Conservation (phyloP, 805 yeast species). For the Yarrowia yakushimensis region DNA sequence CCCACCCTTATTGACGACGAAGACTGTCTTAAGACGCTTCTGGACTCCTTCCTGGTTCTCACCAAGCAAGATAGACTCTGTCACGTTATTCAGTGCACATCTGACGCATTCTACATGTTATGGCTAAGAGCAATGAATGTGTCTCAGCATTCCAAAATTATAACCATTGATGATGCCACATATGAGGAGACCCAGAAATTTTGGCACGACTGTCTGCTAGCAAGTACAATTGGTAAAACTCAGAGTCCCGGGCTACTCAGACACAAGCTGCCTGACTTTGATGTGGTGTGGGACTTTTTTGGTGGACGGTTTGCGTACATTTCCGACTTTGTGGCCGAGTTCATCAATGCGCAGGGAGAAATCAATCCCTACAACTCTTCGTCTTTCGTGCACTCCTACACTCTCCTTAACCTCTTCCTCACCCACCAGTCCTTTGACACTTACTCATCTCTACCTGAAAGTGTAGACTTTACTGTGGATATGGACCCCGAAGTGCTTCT, state of each 20-base stretch:
- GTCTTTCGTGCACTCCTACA: conserved; percentile 21
- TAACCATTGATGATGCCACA: conserved; percentile 29
- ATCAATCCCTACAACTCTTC: conserved; percentile 25
- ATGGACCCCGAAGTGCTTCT: conserved; percentile 18
- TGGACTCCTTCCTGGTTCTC: conserved; percentile 30
- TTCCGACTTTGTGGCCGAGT: conserved; percentile 29
- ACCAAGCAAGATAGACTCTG: conserved; percentile 31
- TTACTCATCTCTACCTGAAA: conserved; percentile 21
- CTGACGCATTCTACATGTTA: conserved; percentile 31
- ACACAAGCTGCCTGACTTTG: conserved; percentile 27
- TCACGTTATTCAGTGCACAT: conserved; percentile 30
- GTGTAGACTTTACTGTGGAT: conserved; percentile 13
- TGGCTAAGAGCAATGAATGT: conserved; percentile 22
- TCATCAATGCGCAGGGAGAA: conserved; percentile 29
- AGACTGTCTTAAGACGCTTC: conserved; percentile 26
- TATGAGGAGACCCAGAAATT: conserved; percentile 26
- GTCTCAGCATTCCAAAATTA: conserved; percentile 28
- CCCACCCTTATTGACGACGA: conserved; percentile 19
- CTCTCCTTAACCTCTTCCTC: conserved; percentile 21
- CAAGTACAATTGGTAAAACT: conserved; percentile 26
- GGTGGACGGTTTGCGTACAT: conserved; percentile 30
- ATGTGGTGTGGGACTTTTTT: conserved; percentile 29
- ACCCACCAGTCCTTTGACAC: conserved; percentile 21
- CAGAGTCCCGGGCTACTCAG: conserved; percentile 29
- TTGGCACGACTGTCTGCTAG: conserved; percentile 26